phyloP scores from a whole-genome alignment of 352 stramenopile species.

The Phytophthora pini region DNA sequence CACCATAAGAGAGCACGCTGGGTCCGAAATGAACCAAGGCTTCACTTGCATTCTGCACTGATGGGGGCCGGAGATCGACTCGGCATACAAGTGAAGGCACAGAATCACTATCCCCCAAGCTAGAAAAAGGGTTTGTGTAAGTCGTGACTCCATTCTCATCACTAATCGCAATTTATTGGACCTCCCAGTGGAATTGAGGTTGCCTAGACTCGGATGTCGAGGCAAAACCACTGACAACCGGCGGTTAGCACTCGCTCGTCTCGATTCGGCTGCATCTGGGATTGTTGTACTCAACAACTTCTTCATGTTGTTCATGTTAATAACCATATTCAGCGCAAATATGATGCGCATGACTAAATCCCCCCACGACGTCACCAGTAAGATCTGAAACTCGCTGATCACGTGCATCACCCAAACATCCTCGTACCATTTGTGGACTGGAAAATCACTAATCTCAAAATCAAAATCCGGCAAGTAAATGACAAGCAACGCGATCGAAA shows the following conservation, averaged over 20 bases:
- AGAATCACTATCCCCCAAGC: conserved; percentile 32
- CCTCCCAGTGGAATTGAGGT: background rate
- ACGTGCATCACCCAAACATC: conserved; percentile 26
- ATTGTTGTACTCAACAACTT: conserved; percentile 16
- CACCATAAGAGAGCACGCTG: conserved; percentile 36
- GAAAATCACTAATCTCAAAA: background rate
- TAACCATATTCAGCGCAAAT: conserved; percentile 45
- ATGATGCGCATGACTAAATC: conserved; percentile 44
- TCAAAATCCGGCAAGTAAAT: conserved; percentile 31
- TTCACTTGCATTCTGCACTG: conserved; percentile 38
- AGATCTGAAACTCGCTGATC: conserved; percentile 38
- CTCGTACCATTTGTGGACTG: background rate
- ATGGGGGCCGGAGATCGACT: background rate
- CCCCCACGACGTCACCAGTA: conserved; percentile 44
- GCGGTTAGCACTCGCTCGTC: too few species aligned
- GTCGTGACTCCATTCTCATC: background rate
- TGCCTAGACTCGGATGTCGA: too few species aligned
- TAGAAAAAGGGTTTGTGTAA: background rate
- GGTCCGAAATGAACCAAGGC: conserved; percentile 31
- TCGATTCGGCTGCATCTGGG: too few species aligned
- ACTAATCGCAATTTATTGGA: background rate
- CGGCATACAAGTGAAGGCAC: conserved; percentile 26
- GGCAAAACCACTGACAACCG: too few species aligned
- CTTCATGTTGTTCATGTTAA: conserved; percentile 43
- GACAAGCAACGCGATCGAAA: conserved; percentile 15